phyloP scores from a whole-genome alignment of 495 filamentous ascomycete species.

The Aspergillus homomorphus region DNA sequence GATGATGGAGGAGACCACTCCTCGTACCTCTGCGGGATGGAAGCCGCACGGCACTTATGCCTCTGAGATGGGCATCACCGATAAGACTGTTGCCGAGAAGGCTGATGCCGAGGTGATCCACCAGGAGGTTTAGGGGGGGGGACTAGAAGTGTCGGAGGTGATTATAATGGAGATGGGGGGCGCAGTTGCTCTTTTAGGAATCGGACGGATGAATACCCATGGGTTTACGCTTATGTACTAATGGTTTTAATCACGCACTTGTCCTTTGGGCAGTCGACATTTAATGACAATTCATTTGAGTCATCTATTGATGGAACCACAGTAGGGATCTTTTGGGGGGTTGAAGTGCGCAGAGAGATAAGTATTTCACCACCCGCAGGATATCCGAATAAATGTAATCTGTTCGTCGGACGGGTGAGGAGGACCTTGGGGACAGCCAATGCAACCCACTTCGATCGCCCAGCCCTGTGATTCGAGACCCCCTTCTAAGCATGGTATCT shows the following conservation, averaged over 20 bases:
- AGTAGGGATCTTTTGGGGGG: too few relatives aligned
- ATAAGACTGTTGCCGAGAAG: slow-evolving; percentile 36
- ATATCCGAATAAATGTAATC: too few relatives aligned
- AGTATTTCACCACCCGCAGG: too few relatives aligned
- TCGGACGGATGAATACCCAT: not conserved
- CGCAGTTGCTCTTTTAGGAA: not conserved
- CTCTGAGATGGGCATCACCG: slow-evolving; percentile 56
- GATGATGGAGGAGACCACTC: slow-evolving; percentile 84
- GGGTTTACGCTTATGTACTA: not conserved
- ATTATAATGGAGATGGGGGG: not conserved
- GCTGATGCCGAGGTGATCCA: slow-evolving; percentile 22
- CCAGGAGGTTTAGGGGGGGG: slow-evolving; percentile 29
- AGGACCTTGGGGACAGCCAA: too few relatives aligned
- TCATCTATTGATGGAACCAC: too few relatives aligned
- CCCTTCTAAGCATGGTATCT: too few relatives aligned
- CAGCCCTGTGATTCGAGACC: too few relatives aligned
- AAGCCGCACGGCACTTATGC: slow-evolving; percentile 71
- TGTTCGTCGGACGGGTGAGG: too few relatives aligned
- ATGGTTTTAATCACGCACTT: not conserved
- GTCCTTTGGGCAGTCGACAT: not conserved
- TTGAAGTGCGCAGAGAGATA: too few relatives aligned
- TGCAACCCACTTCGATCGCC: too few relatives aligned
- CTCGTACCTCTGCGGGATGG: slow-evolving; percentile 74
- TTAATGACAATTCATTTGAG: not conserved
- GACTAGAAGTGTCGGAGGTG: not conserved